These are phyloP conservation scores for Knufia fluminis DNA, from an alignment of 2,329 filamentous ascomycete species.

Conservation along the genomic window DNA sequence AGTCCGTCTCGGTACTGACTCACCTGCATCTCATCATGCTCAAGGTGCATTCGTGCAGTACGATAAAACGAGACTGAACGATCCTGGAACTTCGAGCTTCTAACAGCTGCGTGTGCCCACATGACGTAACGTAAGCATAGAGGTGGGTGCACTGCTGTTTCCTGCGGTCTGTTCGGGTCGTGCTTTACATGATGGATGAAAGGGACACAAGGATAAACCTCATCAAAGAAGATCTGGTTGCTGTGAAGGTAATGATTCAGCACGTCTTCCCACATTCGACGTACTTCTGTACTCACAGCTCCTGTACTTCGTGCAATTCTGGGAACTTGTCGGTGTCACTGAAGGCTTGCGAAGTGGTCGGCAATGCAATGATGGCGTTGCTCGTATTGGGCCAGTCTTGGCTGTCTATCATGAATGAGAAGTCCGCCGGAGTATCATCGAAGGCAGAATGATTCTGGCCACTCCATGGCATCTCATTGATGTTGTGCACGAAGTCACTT, in stretches of 20 bases:
- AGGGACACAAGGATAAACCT: background rate
- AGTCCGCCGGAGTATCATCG: background rate
- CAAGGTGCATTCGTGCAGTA: background rate
- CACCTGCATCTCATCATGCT: constrained; percentile 3
- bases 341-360: background rate
- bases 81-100: background rate
- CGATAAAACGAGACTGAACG: background rate
- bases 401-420: background rate
- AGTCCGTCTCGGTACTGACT: background rate
- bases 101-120: background rate
- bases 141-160: background rate
- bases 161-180: background rate
- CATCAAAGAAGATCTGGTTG: background rate
- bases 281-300: background rate
- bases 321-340: background rate
- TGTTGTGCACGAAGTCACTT: too few species aligned
- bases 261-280: too few species aligned
- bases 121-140: background rate
- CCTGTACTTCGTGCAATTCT: background rate
- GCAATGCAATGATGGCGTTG: background rate
- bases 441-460: background rate
- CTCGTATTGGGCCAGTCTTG: background rate
- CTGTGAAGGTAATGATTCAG: background rate
- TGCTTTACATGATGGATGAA: background rate
- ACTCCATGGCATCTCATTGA: background rate